Evolutionary conservation across 164 flowering plant genomes (phyloP).

Genomic region (Cinnamomum chago): DNA sequence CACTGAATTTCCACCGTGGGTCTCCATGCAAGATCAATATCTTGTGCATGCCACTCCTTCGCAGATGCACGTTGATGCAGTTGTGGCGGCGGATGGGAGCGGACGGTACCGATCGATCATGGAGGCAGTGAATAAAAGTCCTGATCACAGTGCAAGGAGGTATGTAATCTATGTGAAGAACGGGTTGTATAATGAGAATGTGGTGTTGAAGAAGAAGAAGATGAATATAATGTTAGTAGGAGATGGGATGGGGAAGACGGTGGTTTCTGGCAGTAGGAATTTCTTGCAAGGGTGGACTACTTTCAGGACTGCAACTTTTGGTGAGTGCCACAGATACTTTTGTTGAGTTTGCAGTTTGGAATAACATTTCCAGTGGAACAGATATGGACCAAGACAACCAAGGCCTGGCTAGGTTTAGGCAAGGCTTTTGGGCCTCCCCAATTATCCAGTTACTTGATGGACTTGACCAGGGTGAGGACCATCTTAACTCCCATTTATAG

Average conservation of each 20-base stretch:
- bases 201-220: constrained; percentile 78
- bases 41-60: constrained; percentile 20
- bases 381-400: too few species aligned
- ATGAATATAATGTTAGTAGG: constrained; percentile 76
- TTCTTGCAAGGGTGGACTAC: constrained; percentile 92
- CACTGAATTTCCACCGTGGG: constrained; percentile 53
- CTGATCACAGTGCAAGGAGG: constrained; percentile 54
- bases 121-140: constrained; percentile 58
- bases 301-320: constrained; percentile 77
- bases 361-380: too few species aligned
- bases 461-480: too few species aligned
- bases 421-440: too few species aligned
- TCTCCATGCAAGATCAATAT: constrained; percentile 46
- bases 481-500: too few species aligned
- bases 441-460: too few species aligned
- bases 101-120: constrained; percentile 54
- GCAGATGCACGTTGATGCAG: constrained; percentile 47
- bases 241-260: constrained; percentile 71
- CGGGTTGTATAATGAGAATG: constrained; percentile 71
- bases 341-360: neutral
- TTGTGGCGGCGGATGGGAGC: constrained; percentile 75
- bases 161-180: constrained; percentile 68
- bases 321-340: constrained; percentile 30
- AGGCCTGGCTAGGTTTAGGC: too few species aligned
- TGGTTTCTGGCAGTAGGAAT: constrained; percentile 58